A percentile compares a stretch with the other conserved stretches of the same genome.
Conservation (phyloP, 495 filamentous ascomycete genomes). For the Xylaria nigripes region DNA sequence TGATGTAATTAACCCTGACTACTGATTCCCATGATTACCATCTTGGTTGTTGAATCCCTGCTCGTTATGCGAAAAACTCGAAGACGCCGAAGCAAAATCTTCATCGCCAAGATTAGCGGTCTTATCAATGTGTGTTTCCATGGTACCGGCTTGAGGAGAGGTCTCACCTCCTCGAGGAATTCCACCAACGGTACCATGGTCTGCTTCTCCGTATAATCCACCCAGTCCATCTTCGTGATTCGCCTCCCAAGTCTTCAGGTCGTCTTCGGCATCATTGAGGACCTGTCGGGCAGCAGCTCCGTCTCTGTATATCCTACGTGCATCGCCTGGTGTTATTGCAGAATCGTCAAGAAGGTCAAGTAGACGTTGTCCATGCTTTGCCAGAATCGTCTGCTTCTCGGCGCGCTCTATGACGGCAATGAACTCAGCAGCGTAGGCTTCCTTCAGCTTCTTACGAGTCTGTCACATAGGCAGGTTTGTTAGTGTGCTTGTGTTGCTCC, state of each 20-base stretch:
- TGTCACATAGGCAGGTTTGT: conserved; percentile 22
- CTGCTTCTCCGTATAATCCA: neutral
- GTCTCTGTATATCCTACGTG: conserved; percentile 55
- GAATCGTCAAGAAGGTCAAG: conserved; percentile 86
- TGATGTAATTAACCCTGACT: neutral
- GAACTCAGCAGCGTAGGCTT: conserved; percentile 81
- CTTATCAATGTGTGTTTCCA: neutral
- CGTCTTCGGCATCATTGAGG: conserved; percentile 88
- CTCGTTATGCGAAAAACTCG: neutral
- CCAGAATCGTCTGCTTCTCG: conserved; percentile 92
- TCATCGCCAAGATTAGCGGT: neutral
- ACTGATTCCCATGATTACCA: neutral
- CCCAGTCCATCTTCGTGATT: neutral
- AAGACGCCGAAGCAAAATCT: conserved; percentile 3
- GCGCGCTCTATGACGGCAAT: conserved; percentile 86
- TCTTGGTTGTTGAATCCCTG: neutral
- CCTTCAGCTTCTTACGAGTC: conserved; percentile 89
- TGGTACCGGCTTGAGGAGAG: neutral
- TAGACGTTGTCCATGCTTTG: conserved; percentile 76
- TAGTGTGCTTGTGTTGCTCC: neutral
- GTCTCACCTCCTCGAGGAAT: conserved; percentile 2
- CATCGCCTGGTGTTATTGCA: conserved; percentile 80
- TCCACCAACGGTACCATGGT: conserved; percentile 2
- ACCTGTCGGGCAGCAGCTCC: conserved; percentile 63
- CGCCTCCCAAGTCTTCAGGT: conserved; percentile 67